Base-by-base conservation (phyloP, 1,284 basidiomycete species). In the Tilletia caries region DNA sequence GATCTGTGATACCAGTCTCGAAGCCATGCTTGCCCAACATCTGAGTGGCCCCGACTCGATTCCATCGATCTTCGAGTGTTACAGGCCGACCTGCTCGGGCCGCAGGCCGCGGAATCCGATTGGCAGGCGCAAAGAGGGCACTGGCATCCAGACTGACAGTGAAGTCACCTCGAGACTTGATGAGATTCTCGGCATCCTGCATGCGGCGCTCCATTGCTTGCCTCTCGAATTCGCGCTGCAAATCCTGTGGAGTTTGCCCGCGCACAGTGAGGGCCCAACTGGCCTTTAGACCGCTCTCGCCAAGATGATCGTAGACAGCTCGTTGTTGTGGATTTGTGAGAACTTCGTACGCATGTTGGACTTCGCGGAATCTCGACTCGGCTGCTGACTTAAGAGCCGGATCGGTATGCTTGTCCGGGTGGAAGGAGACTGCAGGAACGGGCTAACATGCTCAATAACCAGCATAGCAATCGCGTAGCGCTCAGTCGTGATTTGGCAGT, bases 351-450 rank as follows among this genome's bases (percentile, higher is more conserved):
- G 91, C 91, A 73, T 89, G 89, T 74, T 92, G 91, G 20, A 93
- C 86, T 77, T 90, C 88, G 32, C 91, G 86, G 74, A 92, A 92
- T 65, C 87, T 86, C 60, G 87, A 85, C 32, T 88, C 87, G 1
- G 91, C 91, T 0, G 87, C 86, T 44, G 84, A 86, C 80, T 88
- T 89, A 70, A 86, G 84, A 3, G 83, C 79, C 66, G 88, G 86
- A 75, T 88, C 87, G n/a, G 85, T 86, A 73, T 92, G 91, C 79
- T 90, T 92, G 86, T 93, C 92, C 2, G 92, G 92, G 76, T 93
- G 91, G 70, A 92, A 91, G n/a, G 89, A 83, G n/a, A 92, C 80
- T 52, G 37, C 8, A 15, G 37, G 8, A 41, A 41, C 15, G 37
- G 37, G 37, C n/a, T 34, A 65, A 34, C 65, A 66, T 27, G 37